Evolutionary conservation across 1,139 yeast genomes (phyloP), one percentile per base, ranked within the genome.

Genomic region (Geotrichum fermentans): DNA sequence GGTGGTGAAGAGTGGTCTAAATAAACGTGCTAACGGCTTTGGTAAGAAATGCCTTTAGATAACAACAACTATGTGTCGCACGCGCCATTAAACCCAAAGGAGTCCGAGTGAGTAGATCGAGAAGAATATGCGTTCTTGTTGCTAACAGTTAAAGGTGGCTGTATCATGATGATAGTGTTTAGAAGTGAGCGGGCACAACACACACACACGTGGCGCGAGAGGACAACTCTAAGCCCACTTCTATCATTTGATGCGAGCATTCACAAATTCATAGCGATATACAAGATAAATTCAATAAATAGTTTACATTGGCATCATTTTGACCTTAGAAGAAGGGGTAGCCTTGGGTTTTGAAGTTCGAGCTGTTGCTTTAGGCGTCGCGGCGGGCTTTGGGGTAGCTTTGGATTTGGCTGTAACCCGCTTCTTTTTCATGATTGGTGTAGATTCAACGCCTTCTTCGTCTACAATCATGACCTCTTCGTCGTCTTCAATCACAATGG

Each of bases 61-160:
- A 79, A 83, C 60, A 67, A 56, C 0, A 47, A 52, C 2, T 82
- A 83, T 56, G 73, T 77, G 24, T 59, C 52, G 28, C 61, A 55
- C 37, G 89, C 86, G 0, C 85, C 88, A 0, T 56, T 60, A 22
- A 75, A 80, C 61, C 90, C 90, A 2, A 69, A 74, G 46, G 63
- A 65, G 48, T 67, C 80, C 0, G 61, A 58, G 41, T 83, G 50
- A 14, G 59, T 55, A 11, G 29, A 4, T 21, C 14, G 6, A 30
- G 10, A 28, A 35, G 45, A 6, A 29, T 14, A 13, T 33, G n/a
- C n/a, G n/a, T n/a, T n/a, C n/a, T n/a, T 14, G 4, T n/a, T 16
- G 22, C 29, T 20, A 21, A 36, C 29, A 36, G 13, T 7, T 4
- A 17, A 16, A 36, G 62, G 28, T 83, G 57, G 47, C 33, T 18